Evolutionary conservation across 1,284 basidiomycete species (phyloP).

Genomic region (Apiotrichum akiyoshidainum): DNA sequence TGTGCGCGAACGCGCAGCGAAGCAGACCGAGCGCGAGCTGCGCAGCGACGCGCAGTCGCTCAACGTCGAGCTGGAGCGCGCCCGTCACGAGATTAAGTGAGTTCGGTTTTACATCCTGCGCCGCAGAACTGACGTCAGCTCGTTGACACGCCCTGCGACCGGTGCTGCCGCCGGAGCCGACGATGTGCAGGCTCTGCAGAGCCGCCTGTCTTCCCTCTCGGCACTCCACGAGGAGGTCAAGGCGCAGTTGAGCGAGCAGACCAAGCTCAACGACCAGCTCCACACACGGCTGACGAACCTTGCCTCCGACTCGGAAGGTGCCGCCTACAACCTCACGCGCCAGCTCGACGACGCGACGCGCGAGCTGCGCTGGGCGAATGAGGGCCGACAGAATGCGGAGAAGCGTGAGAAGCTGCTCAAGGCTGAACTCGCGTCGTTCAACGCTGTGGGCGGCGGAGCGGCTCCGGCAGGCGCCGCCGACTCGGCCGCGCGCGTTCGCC

Average conservation of each 20-base stretch:
- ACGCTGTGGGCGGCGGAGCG: background rate
- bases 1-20: conserved; percentile 26
- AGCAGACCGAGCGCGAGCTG: conserved; percentile 33
- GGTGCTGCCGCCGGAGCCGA: conserved; percentile 19
- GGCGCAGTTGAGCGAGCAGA: conserved; percentile 31
- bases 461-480: background rate
- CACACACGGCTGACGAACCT: conserved; percentile 32
- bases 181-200: conserved; percentile 30
- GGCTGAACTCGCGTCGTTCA: conserved; percentile 34
- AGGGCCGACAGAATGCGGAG: conserved; percentile 42
- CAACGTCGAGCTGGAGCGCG: conserved; percentile 42
- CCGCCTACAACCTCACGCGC: conserved; percentile 28
- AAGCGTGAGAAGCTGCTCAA: conserved; percentile 35
- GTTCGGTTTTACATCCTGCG: conserved; percentile 11
- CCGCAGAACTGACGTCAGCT: conserved; percentile 25
- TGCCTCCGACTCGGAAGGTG: conserved; percentile 24
- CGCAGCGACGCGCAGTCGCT: conserved; percentile 36
- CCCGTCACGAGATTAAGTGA: conserved; percentile 48
- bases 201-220: conserved; percentile 38
- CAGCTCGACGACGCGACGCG: conserved; percentile 35
- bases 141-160: conserved; percentile 42
- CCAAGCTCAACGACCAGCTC: conserved; percentile 31
- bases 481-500: conserved; percentile 18
- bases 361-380: conserved; percentile 45
- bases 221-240: conserved; percentile 34